Evolutionary conservation across 225 moss, liverwort and hornwort species (phyloP).

Genomic region (Lunularia cruciata): DNA sequence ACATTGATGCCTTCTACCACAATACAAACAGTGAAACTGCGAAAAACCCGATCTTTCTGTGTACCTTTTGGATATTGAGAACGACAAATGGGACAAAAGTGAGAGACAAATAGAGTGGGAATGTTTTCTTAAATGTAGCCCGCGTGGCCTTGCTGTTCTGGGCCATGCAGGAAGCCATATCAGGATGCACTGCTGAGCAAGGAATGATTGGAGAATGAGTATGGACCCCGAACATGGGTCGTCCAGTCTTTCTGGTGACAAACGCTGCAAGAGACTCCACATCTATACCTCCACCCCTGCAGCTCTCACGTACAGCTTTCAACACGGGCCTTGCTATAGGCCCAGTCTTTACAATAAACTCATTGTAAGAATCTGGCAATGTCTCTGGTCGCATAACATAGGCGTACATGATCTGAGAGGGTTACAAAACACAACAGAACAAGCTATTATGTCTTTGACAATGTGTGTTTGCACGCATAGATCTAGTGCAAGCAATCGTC

Average conservation of each 20-base stretch:
- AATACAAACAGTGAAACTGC: background rate
- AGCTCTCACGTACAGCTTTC: constrained; percentile 75
- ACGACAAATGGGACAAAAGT: constrained; percentile 92
- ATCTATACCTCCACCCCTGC: constrained; percentile 71
- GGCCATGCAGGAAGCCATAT: constrained; percentile 61
- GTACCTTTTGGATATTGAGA: constrained; percentile 81
- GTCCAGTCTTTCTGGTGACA: constrained; percentile 53
- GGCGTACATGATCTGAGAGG: constrained; percentile 77
- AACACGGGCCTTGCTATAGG: constrained; percentile 70
- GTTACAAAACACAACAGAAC: background rate
- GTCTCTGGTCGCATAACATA: constrained; percentile 94
- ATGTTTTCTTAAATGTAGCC: constrained; percentile 80
- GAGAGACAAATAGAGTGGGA: constrained; percentile 79
- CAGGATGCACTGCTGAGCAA: constrained; percentile 71
- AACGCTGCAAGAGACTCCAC: constrained; percentile 60
- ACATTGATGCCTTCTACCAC: background rate
- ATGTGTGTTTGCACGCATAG: too few relatives aligned
- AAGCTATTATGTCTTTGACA: background rate
- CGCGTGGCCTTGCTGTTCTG: constrained; percentile 70
- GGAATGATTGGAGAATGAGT: constrained; percentile 63
- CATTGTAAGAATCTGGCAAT: constrained; percentile 75
- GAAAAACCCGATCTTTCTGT: background rate
- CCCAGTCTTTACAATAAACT: constrained; percentile 79
- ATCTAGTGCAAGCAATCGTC: too few relatives aligned
- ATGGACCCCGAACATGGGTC: constrained; percentile 52